Conservation (phyloP, 2,329 filamentous ascomycete species). For the Aurifilum marmelostoma region DNA sequence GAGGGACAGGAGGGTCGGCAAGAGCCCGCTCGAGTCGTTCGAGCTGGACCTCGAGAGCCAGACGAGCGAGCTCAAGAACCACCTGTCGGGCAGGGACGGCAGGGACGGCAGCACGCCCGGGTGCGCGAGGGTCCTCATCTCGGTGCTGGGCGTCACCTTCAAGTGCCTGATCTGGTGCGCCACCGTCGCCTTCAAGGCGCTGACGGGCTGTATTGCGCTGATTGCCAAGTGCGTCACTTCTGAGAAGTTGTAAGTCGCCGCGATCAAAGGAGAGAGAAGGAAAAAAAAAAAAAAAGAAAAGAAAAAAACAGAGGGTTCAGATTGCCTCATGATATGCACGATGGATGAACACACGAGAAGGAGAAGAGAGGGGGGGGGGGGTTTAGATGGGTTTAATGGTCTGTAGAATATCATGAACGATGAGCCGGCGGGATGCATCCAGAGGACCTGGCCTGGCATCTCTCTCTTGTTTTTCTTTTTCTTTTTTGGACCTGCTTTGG, state of each 20-base stretch:
- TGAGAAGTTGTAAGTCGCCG: conserved; percentile 43
- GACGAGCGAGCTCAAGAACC: conserved; percentile 49
- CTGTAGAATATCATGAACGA: background rate
- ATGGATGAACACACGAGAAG: conserved; percentile 8
- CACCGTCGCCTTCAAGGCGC: conserved; percentile 58
- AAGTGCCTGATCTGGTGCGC: conserved; percentile 63
- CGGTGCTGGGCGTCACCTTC: conserved; percentile 56
- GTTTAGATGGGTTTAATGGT: conserved; percentile 26
- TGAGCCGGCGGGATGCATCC: conserved; percentile 17
- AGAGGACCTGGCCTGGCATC: conserved; percentile 13
- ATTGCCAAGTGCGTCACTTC: conserved; percentile 54
- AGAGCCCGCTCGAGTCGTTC: conserved; percentile 56
- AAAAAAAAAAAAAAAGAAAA: background rate
- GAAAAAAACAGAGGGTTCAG: background rate
- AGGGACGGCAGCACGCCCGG: conserved; percentile 56
- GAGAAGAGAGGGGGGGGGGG: conserved; percentile 4
- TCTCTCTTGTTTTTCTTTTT: background rate
- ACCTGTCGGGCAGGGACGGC: conserved; percentile 44
- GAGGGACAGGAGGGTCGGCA: conserved; percentile 31
- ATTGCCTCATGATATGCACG: conserved; percentile 21
- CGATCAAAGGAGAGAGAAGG: too few species aligned
- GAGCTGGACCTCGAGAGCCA: conserved; percentile 69
- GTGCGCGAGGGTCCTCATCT: conserved; percentile 51
- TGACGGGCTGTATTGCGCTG: conserved; percentile 53
- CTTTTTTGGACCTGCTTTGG: background rate